Base-by-base conservation (phyloP, 2,329 filamentous ascomycete species). In the Trichoderma simmonsii region DNA sequence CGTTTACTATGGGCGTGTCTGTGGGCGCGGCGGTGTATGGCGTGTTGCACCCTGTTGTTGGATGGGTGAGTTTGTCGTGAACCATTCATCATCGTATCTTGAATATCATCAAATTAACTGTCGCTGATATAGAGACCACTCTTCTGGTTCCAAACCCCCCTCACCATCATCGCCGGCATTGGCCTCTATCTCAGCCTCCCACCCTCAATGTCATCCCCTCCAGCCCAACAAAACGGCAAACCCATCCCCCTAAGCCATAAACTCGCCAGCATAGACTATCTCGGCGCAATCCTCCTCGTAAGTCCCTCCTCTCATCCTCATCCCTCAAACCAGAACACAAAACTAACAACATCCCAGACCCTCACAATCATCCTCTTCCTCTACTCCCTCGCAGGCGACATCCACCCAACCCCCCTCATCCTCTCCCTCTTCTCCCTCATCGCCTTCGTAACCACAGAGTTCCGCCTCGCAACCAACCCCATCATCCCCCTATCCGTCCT, bases 401-500 rank as follows among this genome's bases (percentile, higher is more conserved):
- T 96, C 56, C 85, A 89, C 15, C 78, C 85, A 21, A 78, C 86
- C 0, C 89, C 90, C 0, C 85, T 97, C 34, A 73, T 89, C 24
- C 78, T 91, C 6, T 93, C 92, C 0, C 69, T 88, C 18, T 71
- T 80, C 36, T 76, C 83, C 1, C 82, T 90, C 2, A 71, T 86
- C 5, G 77, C 88, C 3, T 90, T 94, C 74, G 78, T 90, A 1
- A 68, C 88, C 6, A 87, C 91, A 73, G 93, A 97, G 79, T 85
- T 87, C 69, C 86, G 85, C 70, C 80, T 91, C 54, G 88, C 91
- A 4, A 76, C 81, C 1, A 91, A 94, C 54, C 93, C 94, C 4
- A 89, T 97, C 77, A 91, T 97, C 65, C 93, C 93, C 1, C 82
- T 95, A 63, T 81, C 86, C 1, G 86, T 96, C 2, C 86, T 97